Percentiles rank a stretch among this genome's conserved stretches.
Evolutionary conservation across 768 basidiomycete genomes (phyloP).

Genomic region (Clavaria fumosa): DNA sequence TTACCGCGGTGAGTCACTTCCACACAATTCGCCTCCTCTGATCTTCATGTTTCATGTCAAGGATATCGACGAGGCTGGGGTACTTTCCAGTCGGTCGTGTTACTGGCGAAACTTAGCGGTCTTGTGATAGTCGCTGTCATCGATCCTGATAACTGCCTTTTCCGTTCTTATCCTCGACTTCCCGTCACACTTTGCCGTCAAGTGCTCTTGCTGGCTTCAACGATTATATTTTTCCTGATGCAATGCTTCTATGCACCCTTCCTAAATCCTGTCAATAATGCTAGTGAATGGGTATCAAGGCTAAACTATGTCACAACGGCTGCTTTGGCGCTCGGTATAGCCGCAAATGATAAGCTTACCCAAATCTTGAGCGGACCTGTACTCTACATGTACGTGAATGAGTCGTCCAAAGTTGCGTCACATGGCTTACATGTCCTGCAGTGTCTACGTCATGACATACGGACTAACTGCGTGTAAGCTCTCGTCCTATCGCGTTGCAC

Average conservation of each 20-base stretch:
- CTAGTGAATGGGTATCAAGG: slow-evolving; percentile 60
- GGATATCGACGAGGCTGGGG: slow-evolving; percentile 60
- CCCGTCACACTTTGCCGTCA: slow-evolving; percentile 45
- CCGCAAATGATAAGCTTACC: slow-evolving; percentile 39
- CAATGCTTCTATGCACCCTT: slow-evolving; percentile 53
- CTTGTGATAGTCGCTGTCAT: slow-evolving; percentile 51
- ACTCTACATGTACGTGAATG: slow-evolving; percentile 41
- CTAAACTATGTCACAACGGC: slow-evolving; percentile 57
- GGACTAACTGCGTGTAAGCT: slow-evolving; percentile 46
- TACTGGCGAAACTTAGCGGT: slow-evolving; percentile 56
- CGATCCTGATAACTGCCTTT: slow-evolving; percentile 58
- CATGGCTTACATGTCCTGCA: slow-evolving; percentile 10
- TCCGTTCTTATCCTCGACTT: slow-evolving; percentile 37
- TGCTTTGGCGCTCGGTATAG: slow-evolving; percentile 44
- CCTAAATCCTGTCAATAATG: slow-evolving; percentile 55
- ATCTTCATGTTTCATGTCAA: slow-evolving; percentile 13
- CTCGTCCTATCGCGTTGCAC: neutral
- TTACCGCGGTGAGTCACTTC: slow-evolving; percentile 37
- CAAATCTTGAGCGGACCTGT: slow-evolving; percentile 44
- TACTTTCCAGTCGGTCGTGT: slow-evolving; percentile 45
- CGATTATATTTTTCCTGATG: slow-evolving; percentile 40
- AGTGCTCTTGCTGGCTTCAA: slow-evolving; percentile 38
- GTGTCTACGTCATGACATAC: slow-evolving; percentile 44
- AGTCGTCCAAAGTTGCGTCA: neutral
- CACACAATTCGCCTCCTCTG: neutral